A percentile compares a stretch with the other conserved stretches of the same genome.
These are phyloP conservation scores for Myxozyma sirexii DNA, from an alignment of 805 yeast species.

Conservation along the genomic window DNA sequence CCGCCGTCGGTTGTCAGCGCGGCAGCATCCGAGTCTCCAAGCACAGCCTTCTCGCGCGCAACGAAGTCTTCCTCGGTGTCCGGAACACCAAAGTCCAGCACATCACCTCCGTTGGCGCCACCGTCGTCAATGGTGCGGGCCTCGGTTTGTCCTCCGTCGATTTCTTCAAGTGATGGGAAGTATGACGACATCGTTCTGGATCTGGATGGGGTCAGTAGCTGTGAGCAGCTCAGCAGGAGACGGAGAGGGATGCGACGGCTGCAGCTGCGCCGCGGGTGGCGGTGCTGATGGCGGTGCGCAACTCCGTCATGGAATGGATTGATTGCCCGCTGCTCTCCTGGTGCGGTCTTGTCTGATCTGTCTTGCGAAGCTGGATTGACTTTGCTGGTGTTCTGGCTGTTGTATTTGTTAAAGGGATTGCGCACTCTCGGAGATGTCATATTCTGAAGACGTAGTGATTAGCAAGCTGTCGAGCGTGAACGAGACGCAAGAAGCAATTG, in stretches of 20 bases:
- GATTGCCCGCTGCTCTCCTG: too few relatives aligned
- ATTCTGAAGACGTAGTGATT: conserved; percentile 53
- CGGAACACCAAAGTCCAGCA: conserved; percentile 39
- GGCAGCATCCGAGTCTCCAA: conserved; percentile 49
- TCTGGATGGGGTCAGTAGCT: not conserved
- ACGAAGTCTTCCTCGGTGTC: conserved; percentile 43
- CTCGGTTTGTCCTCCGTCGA: conserved; percentile 41
- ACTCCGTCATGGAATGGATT: not conserved
- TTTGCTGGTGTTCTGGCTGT: not conserved
- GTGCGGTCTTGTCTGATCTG: too few relatives aligned
- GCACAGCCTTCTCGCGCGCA: conserved; percentile 47
- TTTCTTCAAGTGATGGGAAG: conserved; percentile 45
- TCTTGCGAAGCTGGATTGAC: too few relatives aligned
- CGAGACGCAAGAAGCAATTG: conserved; percentile 73
- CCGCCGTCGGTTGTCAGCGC: conserved; percentile 36
- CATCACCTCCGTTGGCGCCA: conserved; percentile 48
- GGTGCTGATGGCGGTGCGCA: not conserved
- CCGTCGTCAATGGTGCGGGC: conserved; percentile 43
- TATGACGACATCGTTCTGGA: conserved; percentile 39
- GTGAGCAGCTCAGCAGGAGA: not conserved
- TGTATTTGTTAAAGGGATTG: not conserved
- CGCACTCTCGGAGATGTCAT: conserved; percentile 46
- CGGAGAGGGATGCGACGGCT: not conserved
- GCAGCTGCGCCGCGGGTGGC: conserved; percentile 5
- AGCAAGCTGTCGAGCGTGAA: conserved; percentile 46